Evolutionary conservation across 2,329 filamentous ascomycete species (phyloP), one percentile per base, ranked within the genome.

Genomic region (Penicillium sp.): DNA sequence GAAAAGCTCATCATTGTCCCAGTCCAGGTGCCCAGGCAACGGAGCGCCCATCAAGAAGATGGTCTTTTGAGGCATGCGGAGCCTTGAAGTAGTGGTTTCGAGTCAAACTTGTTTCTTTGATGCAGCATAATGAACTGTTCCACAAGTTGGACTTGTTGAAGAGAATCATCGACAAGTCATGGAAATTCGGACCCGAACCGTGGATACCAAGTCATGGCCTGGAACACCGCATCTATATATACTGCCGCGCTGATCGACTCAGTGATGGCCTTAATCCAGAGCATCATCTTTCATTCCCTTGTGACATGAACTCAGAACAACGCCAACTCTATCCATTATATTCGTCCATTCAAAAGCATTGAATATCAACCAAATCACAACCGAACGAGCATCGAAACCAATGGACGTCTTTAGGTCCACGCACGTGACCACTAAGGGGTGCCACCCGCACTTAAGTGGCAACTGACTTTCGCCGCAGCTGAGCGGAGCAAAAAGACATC

Each of bases 21-120:
- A 87, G 35, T 76, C 67, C 20, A 89, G 72, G 23, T 72, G 68
- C 8, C 68, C 69, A 27, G 70, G 63, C 29, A 76, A 68, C 2
- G 86, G 86, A n/a, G 85, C 83, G 23, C 86, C 86, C 46, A 78
- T 75, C 47, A 84, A 68, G 52, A 81, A 75, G 46, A 81, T 75
- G 58, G 60, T 56, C 49, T 59, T 69, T 39, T 39, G 50, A 25
- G 64, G 43, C 68, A 71, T 71, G n/a, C 20, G 20, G n/a, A 2
- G 38, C 23, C 20, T 25, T 6, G 9, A 1, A 6, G 3, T 12
- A 20, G 12, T 18, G 10, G 9, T 20, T 12, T 29, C 3, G 4
- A 4, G 4, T 37, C 15, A 18, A 37, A 12, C 18, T 37, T 20
- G 8, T 20, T 20, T 10, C 33, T 12, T 37, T 37, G 15, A 12